Percentiles rank a stretch among this genome's conserved stretches.
phyloP scores from a whole-genome alignment of 2,329 filamentous ascomycete genomes.

The Diaporthe destruens region DNA sequence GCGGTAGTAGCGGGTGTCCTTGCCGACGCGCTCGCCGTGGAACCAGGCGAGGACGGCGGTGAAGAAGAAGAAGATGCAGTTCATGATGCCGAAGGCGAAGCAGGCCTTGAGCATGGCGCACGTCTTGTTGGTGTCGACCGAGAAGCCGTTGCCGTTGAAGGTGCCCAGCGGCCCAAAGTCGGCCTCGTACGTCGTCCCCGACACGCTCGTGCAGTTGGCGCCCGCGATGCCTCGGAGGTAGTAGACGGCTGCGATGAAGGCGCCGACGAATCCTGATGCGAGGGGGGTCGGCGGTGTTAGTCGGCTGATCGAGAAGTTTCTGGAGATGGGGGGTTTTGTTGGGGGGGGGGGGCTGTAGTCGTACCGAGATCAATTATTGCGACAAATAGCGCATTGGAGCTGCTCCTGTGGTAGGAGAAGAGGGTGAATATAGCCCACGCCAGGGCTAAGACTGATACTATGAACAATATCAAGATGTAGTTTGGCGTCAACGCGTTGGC shows the following conservation, averaged over 20 bases:
- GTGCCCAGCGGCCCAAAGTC: constrained; percentile 73
- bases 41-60: constrained; percentile 78
- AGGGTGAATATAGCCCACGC: constrained; percentile 75
- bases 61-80: constrained; percentile 82
- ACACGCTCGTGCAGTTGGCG: constrained; percentile 76
- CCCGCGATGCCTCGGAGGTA: constrained; percentile 69
- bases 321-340: too few relatives aligned
- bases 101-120: constrained; percentile 93
- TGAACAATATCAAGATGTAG: constrained; percentile 76
- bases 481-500: constrained; percentile 70
- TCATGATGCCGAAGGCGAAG: constrained; percentile 93
- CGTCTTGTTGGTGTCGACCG: constrained; percentile 75
- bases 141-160: constrained; percentile 64
- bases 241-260: constrained; percentile 73
- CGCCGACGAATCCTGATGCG: constrained; percentile 66
- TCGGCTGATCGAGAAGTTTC: neutral
- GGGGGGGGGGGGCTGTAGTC: neutral
- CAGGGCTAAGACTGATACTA: constrained; percentile 72
- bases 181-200: constrained; percentile 63
- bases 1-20: constrained; percentile 48
- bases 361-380: constrained; percentile 67
- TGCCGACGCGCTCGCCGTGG: constrained; percentile 61
- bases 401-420: constrained; percentile 75
- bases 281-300: neutral
- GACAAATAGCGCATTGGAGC: constrained; percentile 71